Evolutionary conservation across 1,284 basidiomycete species (phyloP).

Genomic region (Trametes sp.): DNA sequence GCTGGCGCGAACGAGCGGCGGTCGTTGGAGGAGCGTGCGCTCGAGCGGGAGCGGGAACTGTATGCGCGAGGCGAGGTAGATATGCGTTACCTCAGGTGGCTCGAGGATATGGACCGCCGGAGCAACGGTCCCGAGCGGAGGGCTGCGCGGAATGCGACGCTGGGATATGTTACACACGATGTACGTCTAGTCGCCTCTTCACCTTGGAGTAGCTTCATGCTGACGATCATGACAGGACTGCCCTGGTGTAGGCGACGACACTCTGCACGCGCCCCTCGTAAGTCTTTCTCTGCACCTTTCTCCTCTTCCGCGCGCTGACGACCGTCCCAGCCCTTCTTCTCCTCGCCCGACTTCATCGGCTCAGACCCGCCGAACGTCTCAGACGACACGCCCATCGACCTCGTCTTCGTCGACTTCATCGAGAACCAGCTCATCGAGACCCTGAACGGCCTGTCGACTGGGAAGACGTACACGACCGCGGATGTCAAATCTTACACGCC

Average conservation of each 20-base stretch:
- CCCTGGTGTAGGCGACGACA: conserved; percentile 77
- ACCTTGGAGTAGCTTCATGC: not conserved
- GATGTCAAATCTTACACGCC: conserved; percentile 63
- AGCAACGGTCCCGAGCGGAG: conserved; percentile 43
- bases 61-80: conserved; percentile 63
- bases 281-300: not conserved
- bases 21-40: conserved; percentile 36
- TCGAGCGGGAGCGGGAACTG: conserved; percentile 43
- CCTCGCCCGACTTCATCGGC: conserved; percentile 63
- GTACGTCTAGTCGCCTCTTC: conserved; percentile 48
- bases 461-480: conserved; percentile 54
- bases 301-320: not conserved
- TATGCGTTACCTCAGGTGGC: conserved; percentile 58
- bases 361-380: conserved; percentile 60
- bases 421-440: conserved; percentile 57
- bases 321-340: conserved; percentile 52
- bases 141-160: conserved; percentile 56
- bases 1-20: conserved; percentile 47
- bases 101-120: conserved; percentile 59
- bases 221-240: conserved; percentile 54
- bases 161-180: conserved; percentile 79
- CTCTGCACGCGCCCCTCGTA: conserved; percentile 59
- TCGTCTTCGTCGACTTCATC: conserved; percentile 78
- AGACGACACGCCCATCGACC: conserved; percentile 61
- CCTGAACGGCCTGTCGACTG: conserved; percentile 62